Conservation (phyloP, 192 early-diverging fungal genomes). For the Coemansia furcata region DNA sequence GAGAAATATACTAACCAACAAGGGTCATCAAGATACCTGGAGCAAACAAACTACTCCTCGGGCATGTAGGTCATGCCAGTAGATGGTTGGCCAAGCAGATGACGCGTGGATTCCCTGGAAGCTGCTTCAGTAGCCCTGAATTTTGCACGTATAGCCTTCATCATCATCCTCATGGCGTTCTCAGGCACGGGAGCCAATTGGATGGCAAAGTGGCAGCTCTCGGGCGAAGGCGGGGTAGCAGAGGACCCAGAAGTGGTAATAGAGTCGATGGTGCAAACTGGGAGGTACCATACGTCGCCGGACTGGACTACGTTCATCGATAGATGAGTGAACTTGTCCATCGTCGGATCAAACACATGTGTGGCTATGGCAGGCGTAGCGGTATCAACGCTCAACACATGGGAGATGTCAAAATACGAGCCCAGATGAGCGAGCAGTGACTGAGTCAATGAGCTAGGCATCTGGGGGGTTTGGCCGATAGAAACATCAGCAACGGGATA, state of each 20-base stretch:
- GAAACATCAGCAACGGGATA: neutral
- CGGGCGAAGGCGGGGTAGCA: neutral
- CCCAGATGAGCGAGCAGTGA: constrained; percentile 11
- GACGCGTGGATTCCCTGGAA: neutral
- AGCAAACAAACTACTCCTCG: neutral
- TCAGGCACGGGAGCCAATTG: constrained; percentile 1
- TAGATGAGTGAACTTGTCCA: constrained; percentile 24
- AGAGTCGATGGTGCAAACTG: constrained; percentile 26
- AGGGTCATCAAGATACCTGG: neutral
- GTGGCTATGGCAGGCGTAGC: constrained; percentile 8
- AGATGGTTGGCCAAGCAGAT: neutral
- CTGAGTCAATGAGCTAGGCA: neutral
- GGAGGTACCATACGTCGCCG: constrained; percentile 15
- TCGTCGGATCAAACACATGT: constrained; percentile 22
- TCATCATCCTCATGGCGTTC: neutral
- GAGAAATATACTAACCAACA: neutral
- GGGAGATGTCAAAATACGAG: constrained; percentile 20
- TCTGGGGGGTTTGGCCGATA: neutral
- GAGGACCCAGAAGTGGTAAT: neutral
- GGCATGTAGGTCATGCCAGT: neutral
- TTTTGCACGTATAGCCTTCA: neutral
- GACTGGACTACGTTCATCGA: constrained; percentile 12
- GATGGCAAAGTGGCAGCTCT: constrained; percentile 7
- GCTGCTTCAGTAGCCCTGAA: neutral
- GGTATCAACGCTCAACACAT: constrained; percentile 3